Evolutionary conservation across 345 rosid species (phyloP).

Genomic region (Eucalyptus polybractea): DNA sequence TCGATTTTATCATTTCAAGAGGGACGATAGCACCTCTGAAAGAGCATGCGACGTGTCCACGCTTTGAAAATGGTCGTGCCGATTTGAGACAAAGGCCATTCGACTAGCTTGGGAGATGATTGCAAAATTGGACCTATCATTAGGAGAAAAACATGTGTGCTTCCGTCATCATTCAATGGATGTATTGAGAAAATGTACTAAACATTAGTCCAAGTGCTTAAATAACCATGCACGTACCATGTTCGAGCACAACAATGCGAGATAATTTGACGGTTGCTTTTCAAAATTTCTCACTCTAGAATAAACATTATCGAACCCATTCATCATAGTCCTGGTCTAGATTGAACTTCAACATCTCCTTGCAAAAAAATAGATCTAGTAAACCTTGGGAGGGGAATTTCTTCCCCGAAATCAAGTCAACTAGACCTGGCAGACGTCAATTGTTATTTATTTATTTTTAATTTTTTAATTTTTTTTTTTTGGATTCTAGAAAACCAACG

Average conservation of each 20-base stretch:
- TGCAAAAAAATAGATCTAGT: neutral
- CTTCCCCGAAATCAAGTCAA: neutral
- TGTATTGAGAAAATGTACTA: neutral
- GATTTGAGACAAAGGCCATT: neutral
- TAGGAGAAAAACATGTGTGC: neutral
- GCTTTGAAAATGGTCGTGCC: neutral
- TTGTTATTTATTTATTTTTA: neutral
- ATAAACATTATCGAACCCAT: neutral
- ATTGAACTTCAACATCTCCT: neutral
- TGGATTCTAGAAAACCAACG: neutral
- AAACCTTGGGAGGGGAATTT: neutral
- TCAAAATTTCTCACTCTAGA: neutral
- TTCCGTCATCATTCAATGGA: neutral
- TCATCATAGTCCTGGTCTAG: neutral
- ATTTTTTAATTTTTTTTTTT: neutral
- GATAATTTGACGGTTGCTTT: neutral
- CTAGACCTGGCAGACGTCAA: neutral
- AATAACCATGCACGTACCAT: neutral
- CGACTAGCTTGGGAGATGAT: neutral
- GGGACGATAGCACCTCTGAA: neutral
- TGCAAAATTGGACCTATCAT: neutral
- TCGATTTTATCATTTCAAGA: neutral
- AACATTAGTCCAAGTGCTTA: neutral
- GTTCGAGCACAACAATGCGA: neutral
- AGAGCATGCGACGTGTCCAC: neutral